Conservation (phyloP, 768 basidiomycete species). For the Lentinula lateritia region DNA sequence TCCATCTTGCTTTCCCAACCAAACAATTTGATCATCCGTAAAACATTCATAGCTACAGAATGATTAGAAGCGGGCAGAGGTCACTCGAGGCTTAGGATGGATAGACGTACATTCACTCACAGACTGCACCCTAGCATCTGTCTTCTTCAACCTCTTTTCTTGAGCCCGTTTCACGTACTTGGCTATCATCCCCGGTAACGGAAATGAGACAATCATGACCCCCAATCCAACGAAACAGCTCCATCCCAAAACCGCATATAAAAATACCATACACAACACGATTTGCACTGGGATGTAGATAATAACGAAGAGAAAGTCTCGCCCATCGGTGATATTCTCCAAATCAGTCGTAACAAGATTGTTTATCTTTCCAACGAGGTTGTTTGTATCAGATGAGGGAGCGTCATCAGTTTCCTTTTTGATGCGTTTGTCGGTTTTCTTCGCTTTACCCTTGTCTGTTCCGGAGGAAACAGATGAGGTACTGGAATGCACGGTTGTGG, state of each 20-base stretch:
- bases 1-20: conserved; percentile 59
- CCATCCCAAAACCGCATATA: conserved; percentile 46
- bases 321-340: conserved; percentile 17
- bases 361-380: conserved; percentile 71
- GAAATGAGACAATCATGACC: conserved; percentile 46
- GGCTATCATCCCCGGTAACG: conserved; percentile 52
- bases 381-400: conserved; percentile 24
- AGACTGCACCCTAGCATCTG: conserved; percentile 55
- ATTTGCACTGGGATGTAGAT: conserved; percentile 38
- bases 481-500: not conserved
- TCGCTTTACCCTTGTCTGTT: not conserved
- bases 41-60: conserved; percentile 43
- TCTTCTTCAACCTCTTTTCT: conserved; percentile 44
- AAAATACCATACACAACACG: conserved; percentile 32
- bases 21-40: conserved; percentile 70
- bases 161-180: conserved; percentile 44
- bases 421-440: not conserved
- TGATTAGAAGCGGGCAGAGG: not conserved
- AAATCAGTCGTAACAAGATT: conserved; percentile 63
- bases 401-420: conserved; percentile 5
- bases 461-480: not conserved
- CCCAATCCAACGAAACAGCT: conserved; percentile 55
- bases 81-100: not conserved
- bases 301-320: conserved; percentile 28
- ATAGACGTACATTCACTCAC: conserved; percentile 50